Base-by-base conservation (phyloP, 306 rosid species). In the Betula pendula region DNA sequence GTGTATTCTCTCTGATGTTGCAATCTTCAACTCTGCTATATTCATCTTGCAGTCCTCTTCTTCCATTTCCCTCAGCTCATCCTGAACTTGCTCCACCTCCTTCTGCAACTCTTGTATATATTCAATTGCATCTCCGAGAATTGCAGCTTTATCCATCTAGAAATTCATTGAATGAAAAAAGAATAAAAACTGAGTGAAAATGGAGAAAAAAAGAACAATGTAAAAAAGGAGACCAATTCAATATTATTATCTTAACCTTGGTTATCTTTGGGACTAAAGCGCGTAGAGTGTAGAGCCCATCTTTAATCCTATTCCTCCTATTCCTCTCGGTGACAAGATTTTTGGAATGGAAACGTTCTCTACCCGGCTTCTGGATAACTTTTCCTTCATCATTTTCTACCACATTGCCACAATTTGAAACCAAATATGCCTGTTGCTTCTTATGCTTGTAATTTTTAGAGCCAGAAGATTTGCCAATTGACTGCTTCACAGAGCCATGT, bases 261-360 rank as follows among this genome's bases (percentile, higher is more conserved):
- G 92, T 85, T 83, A 92, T 94, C 68, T 85, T 92, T 29, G 98
- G 97, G 60, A 94, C 96, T 68, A 94, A 81, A 62, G 97, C 81
- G n/a, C 98, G 85, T 35, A 92, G 86, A 52, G 88, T 40, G 74
- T 65, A 77, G 45, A 87, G 88, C 65, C 87, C 87, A 15, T 80
- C 82, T 67, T 83, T 86, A 4, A 90, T 90, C 87, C 75, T 90
- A 22, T 47, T 81, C 81, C 97, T 90, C 87, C 98, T 92, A n/a
- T 83, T 92, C 78, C 98, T 90, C 88, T 94, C 98, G 0, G 93
- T 77, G 12, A 68, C 60, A 58, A 92, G 96, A 86, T 94, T 94
- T 81, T 89, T 90, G 62, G 96, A 89, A 47, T 15, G 73, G 84
- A 19, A 89, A 3, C 71, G 35, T 77, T 84, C 87, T 50, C 77